Conservation (phyloP, 805 yeast species). For the Kuraishia hungarica region DNA sequence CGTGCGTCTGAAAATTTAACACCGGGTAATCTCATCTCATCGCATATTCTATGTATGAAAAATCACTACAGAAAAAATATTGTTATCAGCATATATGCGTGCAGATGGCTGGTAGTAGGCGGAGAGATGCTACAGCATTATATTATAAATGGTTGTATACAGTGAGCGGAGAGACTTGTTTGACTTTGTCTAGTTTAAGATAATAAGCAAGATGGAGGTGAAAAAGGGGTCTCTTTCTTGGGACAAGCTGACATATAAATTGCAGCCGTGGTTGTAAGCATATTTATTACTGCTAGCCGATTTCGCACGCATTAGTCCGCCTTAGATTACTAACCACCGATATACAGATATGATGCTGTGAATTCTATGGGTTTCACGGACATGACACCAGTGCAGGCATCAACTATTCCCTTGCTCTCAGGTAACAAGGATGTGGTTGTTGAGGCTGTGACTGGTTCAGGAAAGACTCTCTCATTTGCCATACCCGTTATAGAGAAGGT, state of each 20-base stretch:
- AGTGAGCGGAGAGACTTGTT: too few relatives aligned
- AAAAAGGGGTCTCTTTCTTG: slow-evolving; percentile 45
- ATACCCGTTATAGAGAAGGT: slow-evolving; percentile 75
- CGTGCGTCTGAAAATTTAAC: background rate
- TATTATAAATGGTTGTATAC: too few relatives aligned
- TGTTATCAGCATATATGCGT: background rate
- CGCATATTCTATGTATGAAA: background rate
- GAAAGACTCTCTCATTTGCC: slow-evolving; percentile 90
- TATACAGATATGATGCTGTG: slow-evolving; percentile 44
- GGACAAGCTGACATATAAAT: slow-evolving; percentile 41
- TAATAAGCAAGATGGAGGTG: slow-evolving; percentile 4
- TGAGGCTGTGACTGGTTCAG: slow-evolving; percentile 96
- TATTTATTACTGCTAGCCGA: background rate
- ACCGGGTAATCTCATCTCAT: slow-evolving; percentile 3
- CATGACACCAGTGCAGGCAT: slow-evolving; percentile 97
- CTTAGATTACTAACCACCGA: background rate
- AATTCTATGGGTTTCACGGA: slow-evolving; percentile 62
- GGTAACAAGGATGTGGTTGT: slow-evolving; percentile 92
- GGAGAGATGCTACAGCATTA: too few relatives aligned
- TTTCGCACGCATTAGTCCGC: background rate
- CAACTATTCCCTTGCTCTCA: slow-evolving; percentile 78
- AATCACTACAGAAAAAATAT: background rate
- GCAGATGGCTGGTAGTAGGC: background rate
- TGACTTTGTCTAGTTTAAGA: too few relatives aligned
- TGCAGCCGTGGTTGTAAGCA: slow-evolving; percentile 56